phyloP scores from a whole-genome alignment of 2,329 filamentous ascomycete genomes.

The Alternaria solani region DNA sequence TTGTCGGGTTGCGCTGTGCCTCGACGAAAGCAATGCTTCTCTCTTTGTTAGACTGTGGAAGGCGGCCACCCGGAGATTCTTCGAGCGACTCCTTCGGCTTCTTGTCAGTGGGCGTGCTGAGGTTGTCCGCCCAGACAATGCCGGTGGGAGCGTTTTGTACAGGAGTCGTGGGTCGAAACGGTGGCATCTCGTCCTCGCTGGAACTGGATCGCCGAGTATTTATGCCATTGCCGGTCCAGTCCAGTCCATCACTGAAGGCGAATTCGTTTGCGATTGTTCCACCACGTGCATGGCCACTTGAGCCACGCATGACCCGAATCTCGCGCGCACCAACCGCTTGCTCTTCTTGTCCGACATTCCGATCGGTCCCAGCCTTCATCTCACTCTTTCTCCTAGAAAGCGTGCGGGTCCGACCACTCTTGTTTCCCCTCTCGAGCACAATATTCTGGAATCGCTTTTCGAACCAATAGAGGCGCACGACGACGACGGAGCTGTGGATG shows the following conservation, averaged over 20 bases:
- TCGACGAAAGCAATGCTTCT: slow-evolving; percentile 90
- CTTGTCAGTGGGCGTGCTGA: slow-evolving; percentile 61
- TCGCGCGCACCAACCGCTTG: slow-evolving; percentile 70
- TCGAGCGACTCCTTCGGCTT: slow-evolving; percentile 63
- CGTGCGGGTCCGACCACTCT: slow-evolving; percentile 66
- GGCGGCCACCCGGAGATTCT: slow-evolving; percentile 41
- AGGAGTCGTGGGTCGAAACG: slow-evolving; percentile 25
- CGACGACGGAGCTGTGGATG: slow-evolving; percentile 75
- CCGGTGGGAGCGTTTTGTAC: slow-evolving; percentile 23
- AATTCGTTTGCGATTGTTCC: slow-evolving; percentile 65
- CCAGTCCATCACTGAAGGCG: slow-evolving; percentile 57
- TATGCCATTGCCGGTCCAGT: slow-evolving; percentile 22
- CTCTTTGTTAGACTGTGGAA: slow-evolving; percentile 67
- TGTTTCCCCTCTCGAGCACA: slow-evolving; percentile 72
- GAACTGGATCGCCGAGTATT: slow-evolving; percentile 17
- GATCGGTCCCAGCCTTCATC: slow-evolving; percentile 57
- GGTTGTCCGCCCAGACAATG: slow-evolving; percentile 34
- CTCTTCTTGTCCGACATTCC: slow-evolving; percentile 59
- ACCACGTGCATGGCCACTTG: slow-evolving; percentile 60
- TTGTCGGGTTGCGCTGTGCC: slow-evolving; percentile 77
- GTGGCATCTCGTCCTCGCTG: slow-evolving; percentile 29
- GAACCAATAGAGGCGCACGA: slow-evolving; percentile 96
- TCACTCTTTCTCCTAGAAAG: slow-evolving; percentile 63
- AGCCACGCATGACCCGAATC: slow-evolving; percentile 71
- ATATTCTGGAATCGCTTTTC: slow-evolving; percentile 93